phyloP scores from a whole-genome alignment of 495 filamentous ascomycete genomes.

The Recurvomyces mirabilis region DNA sequence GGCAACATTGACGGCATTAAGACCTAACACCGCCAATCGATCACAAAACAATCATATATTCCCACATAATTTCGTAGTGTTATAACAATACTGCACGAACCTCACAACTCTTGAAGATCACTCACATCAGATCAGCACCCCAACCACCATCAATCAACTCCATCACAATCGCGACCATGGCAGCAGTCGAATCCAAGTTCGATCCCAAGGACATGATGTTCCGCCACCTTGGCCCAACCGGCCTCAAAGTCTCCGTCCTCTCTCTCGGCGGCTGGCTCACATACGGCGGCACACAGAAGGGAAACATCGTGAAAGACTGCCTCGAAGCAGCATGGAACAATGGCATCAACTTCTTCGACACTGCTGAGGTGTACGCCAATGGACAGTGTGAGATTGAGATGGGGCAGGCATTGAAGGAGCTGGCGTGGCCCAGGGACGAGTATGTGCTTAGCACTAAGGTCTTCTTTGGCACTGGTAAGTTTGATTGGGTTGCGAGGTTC shows the following conservation, averaged over 20 bases:
- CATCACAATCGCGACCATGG: constrained; percentile 12
- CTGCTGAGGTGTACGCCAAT: constrained; percentile 42
- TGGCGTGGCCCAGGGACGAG: constrained; percentile 37
- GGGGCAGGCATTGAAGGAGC: constrained; percentile 46
- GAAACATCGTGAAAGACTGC: constrained; percentile 34
- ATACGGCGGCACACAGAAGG: constrained; percentile 32
- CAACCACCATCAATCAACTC: constrained; percentile 1
- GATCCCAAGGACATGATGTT: constrained; percentile 30
- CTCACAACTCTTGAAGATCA: too few relatives aligned
- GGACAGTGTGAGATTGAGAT: constrained; percentile 48
- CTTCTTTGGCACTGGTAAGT: constrained; percentile 19
- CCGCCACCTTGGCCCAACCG: constrained; percentile 33
- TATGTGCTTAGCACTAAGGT: constrained; percentile 34
- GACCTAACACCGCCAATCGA: too few relatives aligned
- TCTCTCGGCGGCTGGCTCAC: constrained; percentile 32
- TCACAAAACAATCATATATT: too few relatives aligned
- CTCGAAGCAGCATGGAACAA: constrained; percentile 42
- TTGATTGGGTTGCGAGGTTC: background rate
- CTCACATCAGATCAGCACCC: too few relatives aligned
- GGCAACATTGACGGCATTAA: too few relatives aligned
- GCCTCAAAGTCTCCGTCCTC: constrained; percentile 33
- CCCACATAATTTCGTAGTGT: too few relatives aligned
- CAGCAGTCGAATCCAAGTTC: constrained; percentile 23
- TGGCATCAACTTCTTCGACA: constrained; percentile 45
- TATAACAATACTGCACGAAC: too few relatives aligned